These are phyloP conservation scores for Ciborinia camelliae DNA, from an alignment of 2,329 filamentous ascomycete species.

Conservation along the genomic window DNA sequence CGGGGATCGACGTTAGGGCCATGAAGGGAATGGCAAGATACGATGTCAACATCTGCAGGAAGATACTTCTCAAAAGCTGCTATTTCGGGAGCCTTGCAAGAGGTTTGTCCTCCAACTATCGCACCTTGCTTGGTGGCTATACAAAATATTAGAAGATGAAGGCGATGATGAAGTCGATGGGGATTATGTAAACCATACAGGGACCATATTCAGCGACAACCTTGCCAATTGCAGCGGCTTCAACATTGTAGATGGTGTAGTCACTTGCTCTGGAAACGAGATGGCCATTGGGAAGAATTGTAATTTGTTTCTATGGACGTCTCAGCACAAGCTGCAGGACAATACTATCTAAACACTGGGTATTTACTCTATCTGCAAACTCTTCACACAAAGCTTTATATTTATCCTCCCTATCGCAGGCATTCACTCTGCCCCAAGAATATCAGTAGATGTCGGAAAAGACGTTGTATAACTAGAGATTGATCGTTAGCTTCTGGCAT, in stretches of 20 bases:
- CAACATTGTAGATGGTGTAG: constrained; percentile 98
- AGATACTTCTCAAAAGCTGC: constrained; percentile 87
- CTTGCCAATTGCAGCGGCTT: constrained; percentile 83
- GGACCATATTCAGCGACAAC: constrained; percentile 88
- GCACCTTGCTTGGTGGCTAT: constrained; percentile 90
- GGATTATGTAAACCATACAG: constrained; percentile 58
- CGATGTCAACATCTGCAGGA: constrained; percentile 82
- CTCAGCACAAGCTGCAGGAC: constrained; percentile 38
- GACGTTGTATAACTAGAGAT: neutral
- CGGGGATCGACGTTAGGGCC: constrained; percentile 84
- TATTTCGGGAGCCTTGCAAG: constrained; percentile 96
- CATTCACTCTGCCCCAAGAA: constrained; percentile 67
- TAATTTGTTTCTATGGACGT: constrained; percentile 68
- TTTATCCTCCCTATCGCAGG: constrained; percentile 89
- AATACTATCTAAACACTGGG: constrained; percentile 41
- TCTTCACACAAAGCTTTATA: constrained; percentile 77
- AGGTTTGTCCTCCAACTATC: constrained; percentile 96
- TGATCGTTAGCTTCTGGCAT: constrained; percentile 33
- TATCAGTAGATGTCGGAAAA: constrained; percentile 10
- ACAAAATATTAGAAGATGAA: constrained; percentile 23
- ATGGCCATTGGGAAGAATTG: constrained; percentile 91
- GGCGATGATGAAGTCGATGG: constrained; percentile 15
- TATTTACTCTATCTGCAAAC: constrained; percentile 81
- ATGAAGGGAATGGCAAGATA: constrained; percentile 95
- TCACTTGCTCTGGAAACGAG: constrained; percentile 94